Conservation (phyloP, 805 yeast species). For the Candida nanaspora region DNA sequence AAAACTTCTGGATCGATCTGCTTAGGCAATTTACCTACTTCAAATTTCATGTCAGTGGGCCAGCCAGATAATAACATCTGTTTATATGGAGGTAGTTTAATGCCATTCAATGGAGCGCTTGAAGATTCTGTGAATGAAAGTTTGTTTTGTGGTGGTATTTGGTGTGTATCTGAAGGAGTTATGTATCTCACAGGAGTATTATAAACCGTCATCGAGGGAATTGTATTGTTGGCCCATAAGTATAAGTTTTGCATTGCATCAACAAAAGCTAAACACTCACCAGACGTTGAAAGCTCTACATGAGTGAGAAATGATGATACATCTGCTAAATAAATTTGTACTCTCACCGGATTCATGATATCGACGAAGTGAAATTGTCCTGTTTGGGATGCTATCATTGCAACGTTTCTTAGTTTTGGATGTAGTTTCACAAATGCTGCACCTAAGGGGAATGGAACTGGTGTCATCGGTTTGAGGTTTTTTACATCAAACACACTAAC, state of each 20-base stretch:
- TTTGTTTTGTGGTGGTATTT: conserved; percentile 19
- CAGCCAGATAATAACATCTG: conserved; percentile 74
- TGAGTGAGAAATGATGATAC: conserved; percentile 38
- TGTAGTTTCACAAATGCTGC: conserved; percentile 80
- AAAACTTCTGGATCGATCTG: conserved; percentile 43
- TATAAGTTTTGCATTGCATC: conserved; percentile 60
- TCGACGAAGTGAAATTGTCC: conserved; percentile 89
- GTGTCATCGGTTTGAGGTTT: conserved; percentile 62
- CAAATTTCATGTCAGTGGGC: conserved; percentile 58
- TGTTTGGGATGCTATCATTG: conserved; percentile 61
- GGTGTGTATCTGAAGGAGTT: conserved; percentile 28
- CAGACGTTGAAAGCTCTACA: conserved; percentile 56
- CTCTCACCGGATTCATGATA: conserved; percentile 66
- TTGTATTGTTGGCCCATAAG: conserved; percentile 54
- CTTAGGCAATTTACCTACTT: conserved; percentile 50
- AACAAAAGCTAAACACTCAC: conserved; percentile 67
- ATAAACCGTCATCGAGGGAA: conserved; percentile 33
- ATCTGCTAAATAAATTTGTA: conserved; percentile 61
- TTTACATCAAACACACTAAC: conserved; percentile 78
- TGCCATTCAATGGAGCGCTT: conserved; percentile 50
- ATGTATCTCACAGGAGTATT: conserved; percentile 52
- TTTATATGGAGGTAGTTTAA: conserved; percentile 86
- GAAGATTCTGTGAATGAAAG: conserved; percentile 31
- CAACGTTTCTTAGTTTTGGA: conserved; percentile 76
- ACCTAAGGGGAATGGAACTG: conserved; percentile 84